Percentiles rank a stretch among this genome's conserved stretches.
Evolutionary conservation across 2,329 filamentous ascomycete genomes (phyloP).

Genomic region (Penicillium psychrosexuale): DNA sequence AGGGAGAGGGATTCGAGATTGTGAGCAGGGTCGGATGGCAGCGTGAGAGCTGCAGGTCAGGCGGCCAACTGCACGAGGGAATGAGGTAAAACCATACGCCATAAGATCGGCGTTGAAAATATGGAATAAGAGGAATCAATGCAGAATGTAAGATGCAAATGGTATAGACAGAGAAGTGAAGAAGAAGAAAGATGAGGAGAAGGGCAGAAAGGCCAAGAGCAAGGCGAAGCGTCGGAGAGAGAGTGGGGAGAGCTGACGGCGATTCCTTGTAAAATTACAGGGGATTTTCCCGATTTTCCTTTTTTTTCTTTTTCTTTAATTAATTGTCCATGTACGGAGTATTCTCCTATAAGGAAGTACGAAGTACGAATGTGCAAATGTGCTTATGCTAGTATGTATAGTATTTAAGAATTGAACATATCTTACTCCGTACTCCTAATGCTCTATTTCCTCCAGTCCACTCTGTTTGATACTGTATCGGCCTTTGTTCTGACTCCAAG

Average conservation of each 20-base stretch:
- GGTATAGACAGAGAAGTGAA: neutral
- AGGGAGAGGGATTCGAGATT: slow-evolving; percentile 14
- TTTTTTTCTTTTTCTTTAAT: neutral
- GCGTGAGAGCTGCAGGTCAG: slow-evolving; percentile 40
- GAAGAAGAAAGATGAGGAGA: slow-evolving; percentile 7
- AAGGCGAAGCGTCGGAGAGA: slow-evolving; percentile 21
- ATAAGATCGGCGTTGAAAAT: slow-evolving; percentile 26
- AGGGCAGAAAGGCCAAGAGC: slow-evolving; percentile 8
- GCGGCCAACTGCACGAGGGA: slow-evolving; percentile 35
- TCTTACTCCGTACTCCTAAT: too few species aligned
- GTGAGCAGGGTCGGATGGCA: slow-evolving; percentile 32
- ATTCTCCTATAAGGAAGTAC: neutral
- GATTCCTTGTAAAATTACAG: slow-evolving; percentile 19
- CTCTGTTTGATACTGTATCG: neutral
- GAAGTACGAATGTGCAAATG: too few species aligned
- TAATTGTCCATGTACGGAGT: neutral
- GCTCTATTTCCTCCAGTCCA: too few species aligned
- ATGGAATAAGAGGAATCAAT: slow-evolving; percentile 8
- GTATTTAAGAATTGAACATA: too few species aligned
- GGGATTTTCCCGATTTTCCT: slow-evolving; percentile 12
- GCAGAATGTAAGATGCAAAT: neutral
- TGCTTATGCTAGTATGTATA: too few species aligned
- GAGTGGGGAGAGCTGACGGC: slow-evolving; percentile 26
- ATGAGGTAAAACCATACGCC: slow-evolving; percentile 31
- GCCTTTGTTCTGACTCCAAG: neutral